Percentiles rank a stretch among this genome's conserved stretches.
Evolutionary conservation across 257 asterid species (phyloP).

Genomic region (Solanum gandarillasii): DNA sequence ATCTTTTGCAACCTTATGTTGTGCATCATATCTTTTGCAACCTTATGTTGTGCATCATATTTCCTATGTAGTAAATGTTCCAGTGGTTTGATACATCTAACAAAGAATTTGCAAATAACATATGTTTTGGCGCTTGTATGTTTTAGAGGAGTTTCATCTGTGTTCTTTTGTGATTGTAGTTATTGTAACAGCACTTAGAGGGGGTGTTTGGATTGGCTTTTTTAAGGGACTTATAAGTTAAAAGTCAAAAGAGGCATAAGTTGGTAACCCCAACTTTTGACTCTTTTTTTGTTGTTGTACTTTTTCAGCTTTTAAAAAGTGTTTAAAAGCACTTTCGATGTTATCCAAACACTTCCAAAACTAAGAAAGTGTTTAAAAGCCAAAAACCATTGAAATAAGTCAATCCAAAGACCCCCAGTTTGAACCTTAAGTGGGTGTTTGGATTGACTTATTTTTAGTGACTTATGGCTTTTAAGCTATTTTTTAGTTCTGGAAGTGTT

Average conservation of each 20-base stretch:
- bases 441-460: background rate
- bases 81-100: background rate
- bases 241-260: background rate
- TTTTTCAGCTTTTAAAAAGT: background rate
- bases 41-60: background rate
- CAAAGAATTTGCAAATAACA: background rate
- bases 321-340: background rate
- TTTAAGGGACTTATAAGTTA: background rate
- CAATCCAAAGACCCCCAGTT: background rate
- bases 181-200: background rate
- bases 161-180: background rate
- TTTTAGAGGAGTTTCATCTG: background rate
- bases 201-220: background rate
- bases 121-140: background rate
- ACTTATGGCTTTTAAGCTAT: background rate
- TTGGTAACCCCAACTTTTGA: background rate
- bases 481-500: background rate
- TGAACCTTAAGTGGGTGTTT: background rate
- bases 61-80: background rate
- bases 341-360: background rate
- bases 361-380: background rate
- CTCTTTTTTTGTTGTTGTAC: background rate
- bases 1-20: background rate
- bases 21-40: background rate
- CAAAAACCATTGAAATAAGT: background rate